Conservation (phyloP, 2,329 filamentous ascomycete genomes). For the Fusarium xyrophilum region DNA sequence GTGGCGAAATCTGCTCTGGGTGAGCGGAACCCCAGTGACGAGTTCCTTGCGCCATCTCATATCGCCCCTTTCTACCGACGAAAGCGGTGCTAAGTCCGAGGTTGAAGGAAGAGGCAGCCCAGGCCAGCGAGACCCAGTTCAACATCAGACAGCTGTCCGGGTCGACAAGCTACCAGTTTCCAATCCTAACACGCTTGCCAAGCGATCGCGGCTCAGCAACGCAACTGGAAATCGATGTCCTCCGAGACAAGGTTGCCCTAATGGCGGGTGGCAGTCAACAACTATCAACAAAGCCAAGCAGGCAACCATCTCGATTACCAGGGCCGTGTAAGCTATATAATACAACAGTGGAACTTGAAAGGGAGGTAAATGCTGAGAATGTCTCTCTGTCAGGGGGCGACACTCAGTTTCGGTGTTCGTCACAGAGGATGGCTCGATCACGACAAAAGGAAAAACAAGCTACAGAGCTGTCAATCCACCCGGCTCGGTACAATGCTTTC, state of each 20-base stretch:
- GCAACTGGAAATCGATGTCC: rapidly evolving
- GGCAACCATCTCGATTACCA: no score
- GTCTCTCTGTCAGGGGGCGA: not conserved
- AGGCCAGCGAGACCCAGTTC: not conserved
- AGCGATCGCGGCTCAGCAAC: rapidly evolving
- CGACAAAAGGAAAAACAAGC: not conserved
- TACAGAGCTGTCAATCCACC: not conserved
- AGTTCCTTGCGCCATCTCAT: no score
- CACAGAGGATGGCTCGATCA: not conserved
- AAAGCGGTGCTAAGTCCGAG: no score
- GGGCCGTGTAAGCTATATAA: not conserved
- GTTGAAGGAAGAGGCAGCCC: not conserved
- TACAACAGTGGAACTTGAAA: not conserved
- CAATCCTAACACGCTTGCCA: not conserved
- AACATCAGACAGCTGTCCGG: not conserved
- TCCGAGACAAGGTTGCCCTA: rapidly evolving
- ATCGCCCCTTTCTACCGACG: no score
- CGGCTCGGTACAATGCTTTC: not conserved
- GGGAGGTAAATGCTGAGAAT: not conserved
- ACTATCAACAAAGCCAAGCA: not conserved
- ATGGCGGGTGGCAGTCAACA: not conserved
- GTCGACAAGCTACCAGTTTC: not conserved
- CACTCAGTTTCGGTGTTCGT: not conserved
- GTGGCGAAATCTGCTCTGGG: no score
- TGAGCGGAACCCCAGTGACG: no score